These are phyloP conservation scores for Carex cristatella DNA, from an alignment of 176 grass and related monocot species.

Conservation along the genomic window DNA sequence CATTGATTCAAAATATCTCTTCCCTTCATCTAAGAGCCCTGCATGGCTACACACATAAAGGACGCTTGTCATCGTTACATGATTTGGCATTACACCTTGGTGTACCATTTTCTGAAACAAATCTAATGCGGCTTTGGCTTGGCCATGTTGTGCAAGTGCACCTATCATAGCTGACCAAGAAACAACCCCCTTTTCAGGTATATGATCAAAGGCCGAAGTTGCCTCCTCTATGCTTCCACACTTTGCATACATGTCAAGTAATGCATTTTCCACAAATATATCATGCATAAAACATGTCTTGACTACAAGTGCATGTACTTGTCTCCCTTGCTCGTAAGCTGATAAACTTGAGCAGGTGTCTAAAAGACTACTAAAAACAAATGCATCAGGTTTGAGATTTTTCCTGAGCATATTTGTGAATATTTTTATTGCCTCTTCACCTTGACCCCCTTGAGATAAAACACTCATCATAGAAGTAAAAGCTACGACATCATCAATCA, in stretches of 20 bases:
- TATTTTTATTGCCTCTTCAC: conserved; percentile 76
- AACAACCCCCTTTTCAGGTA: conserved; percentile 64
- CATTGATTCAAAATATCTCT: conserved; percentile 70
- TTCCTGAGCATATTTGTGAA: conserved; percentile 61
- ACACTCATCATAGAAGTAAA: conserved; percentile 86
- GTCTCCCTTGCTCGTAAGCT: conserved; percentile 84
- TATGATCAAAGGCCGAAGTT: conserved; percentile 46
- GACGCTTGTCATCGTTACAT: conserved; percentile 77
- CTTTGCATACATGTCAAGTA: conserved; percentile 90
- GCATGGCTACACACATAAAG: conserved; percentile 85
- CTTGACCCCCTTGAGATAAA: conserved; percentile 53
- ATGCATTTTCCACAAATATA: conserved; percentile 68
- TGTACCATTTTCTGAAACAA: conserved; percentile 65
- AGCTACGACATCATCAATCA: conserved; percentile 49
- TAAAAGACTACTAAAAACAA: conserved; percentile 75
- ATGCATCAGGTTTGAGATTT: conserved; percentile 64
- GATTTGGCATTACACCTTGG: conserved; percentile 56
- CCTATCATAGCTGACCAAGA: conserved; percentile 99
- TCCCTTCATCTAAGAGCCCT: conserved; percentile 67
- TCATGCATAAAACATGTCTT: conserved; percentile 65
- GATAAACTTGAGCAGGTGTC: conserved; percentile 79
- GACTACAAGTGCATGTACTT: conserved; percentile 67
- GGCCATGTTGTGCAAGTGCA: conserved; percentile 81
- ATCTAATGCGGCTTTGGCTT: conserved; percentile 56
- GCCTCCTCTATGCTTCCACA: conserved; percentile 84